Conservation (phyloP, 352 stramenopile species). For the Phytopythium kandeliae region DNA sequence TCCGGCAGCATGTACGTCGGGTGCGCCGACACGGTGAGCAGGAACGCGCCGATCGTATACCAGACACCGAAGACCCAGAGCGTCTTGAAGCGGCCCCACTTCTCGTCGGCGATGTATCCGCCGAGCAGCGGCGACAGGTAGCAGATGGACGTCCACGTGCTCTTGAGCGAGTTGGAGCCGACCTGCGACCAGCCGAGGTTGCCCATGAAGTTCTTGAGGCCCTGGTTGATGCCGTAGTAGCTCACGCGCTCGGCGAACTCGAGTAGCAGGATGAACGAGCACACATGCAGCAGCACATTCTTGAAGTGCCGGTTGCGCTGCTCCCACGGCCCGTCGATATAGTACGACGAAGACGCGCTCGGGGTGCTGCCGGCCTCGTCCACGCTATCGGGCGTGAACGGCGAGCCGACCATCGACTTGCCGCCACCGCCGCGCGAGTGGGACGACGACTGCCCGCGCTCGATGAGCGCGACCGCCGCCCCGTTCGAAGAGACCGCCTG, state of each 20-base stretch:
- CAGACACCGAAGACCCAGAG: constrained; percentile 77
- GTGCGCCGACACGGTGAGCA: constrained; percentile 62
- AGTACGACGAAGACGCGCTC: constrained; percentile 58
- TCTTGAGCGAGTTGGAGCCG: constrained; percentile 85
- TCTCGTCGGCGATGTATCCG: constrained; percentile 84
- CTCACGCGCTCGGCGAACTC: constrained; percentile 81
- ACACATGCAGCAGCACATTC: constrained; percentile 81
- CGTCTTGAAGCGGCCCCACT: constrained; percentile 81
- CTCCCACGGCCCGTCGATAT: constrained; percentile 73
- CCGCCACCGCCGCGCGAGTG: constrained; percentile 14
- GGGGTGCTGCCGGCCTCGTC: constrained; percentile 35
- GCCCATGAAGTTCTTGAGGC: constrained; percentile 85
- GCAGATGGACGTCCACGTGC: constrained; percentile 84
- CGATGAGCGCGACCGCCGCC: constrained; percentile 8
- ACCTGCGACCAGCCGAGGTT: constrained; percentile 69
- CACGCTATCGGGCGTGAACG: constrained; percentile 28
- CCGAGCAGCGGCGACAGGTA: constrained; percentile 79
- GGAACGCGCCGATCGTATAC: constrained; percentile 69
- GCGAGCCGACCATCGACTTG: constrained; percentile 38
- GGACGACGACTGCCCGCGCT: constrained; percentile 44
- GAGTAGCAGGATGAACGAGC: constrained; percentile 83
- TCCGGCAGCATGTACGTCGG: constrained; percentile 40
- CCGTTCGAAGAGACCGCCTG: too few species aligned
- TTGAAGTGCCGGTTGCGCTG: constrained; percentile 73
- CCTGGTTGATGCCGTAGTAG: constrained; percentile 88